Conservation (phyloP, 129 eudicot species). For the Centaurea solstitialis region DNA sequence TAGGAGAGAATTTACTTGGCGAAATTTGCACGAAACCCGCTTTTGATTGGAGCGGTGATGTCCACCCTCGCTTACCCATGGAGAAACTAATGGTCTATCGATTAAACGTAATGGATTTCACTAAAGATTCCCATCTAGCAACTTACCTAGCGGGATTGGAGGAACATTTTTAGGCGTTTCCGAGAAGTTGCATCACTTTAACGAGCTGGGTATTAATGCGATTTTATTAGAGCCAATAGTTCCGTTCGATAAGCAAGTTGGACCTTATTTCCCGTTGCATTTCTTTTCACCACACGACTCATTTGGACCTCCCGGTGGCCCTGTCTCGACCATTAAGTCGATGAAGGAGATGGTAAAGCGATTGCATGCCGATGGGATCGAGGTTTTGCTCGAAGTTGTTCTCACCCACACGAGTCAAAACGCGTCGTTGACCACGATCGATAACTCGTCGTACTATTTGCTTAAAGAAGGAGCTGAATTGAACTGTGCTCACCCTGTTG, state of each 20-base stretch:
- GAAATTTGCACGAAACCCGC: constrained; percentile 51
- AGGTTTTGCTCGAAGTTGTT: constrained; percentile 87
- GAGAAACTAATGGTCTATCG: constrained; percentile 84
- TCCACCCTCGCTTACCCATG: constrained; percentile 62
- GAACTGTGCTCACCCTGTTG: constrained; percentile 81
- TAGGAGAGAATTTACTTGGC: constrained; percentile 50
- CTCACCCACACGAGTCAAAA: constrained; percentile 65
- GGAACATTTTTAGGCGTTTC: constrained; percentile 75
- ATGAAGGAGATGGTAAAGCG: constrained; percentile 91
- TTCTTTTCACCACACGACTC: constrained; percentile 63
- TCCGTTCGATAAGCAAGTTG: constrained; percentile 60
- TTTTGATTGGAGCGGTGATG: constrained; percentile 84
- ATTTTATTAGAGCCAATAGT: constrained; percentile 76
- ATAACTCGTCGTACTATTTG: constrained; percentile 53
- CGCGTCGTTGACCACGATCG: constrained; percentile 52
- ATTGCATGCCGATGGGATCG: constrained; percentile 77
- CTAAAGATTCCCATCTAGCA: constrained; percentile 67
- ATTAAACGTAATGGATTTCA: constrained; percentile 71
- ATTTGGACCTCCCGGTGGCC: constrained; percentile 52
- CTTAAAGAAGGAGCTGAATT: constrained; percentile 28
- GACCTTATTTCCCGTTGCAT: constrained; percentile 84
- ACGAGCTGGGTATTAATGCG: constrained; percentile 77
- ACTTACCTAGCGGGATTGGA: constrained; percentile 48
- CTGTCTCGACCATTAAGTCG: constrained; percentile 42
- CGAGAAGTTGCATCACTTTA: constrained; percentile 74